Base-by-base conservation (phyloP, 768 basidiomycete genomes). In the Lactifluus echinatus region DNA sequence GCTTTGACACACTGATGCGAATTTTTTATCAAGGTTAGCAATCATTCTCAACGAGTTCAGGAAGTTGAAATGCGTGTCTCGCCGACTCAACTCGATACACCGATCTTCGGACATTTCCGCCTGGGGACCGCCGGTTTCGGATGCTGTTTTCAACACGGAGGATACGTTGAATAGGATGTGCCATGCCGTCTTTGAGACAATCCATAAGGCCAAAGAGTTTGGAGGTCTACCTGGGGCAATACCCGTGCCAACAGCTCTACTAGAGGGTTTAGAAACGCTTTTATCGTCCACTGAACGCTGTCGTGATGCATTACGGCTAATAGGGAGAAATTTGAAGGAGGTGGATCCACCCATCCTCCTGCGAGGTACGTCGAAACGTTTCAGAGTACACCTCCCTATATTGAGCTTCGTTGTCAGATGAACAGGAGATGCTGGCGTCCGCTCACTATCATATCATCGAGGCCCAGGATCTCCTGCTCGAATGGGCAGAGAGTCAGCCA, bases 401-500 rank as follows among this genome's bases (percentile, higher is more conserved):
- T 21, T 58, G 19, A 58, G 2, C 44, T 17, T 43, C 10, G 3
- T 34, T 49, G 24, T 29, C 21, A 63, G 63, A 62, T 21, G 63
- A 63, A 12, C 26, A 48, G 10, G 46, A 40, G 17, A n/a, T 29
- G 4, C 39, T 62, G 39, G n/a, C 24, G 8, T 31, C 10, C n/a
- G 29, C 61, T 26, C 47, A 58, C n/a, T 8, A n/a, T 2, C 60
- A 58, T 21, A 52, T 62, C 24, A 7, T 28, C 5, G 23, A 56
- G 12, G 17, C 39, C 31, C 39, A 50, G 21, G 15, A 55, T 14
- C 34, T 44, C 26, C 48, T 64, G 5, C n/a, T 21, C 2, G 46
- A 46, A 11, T 65, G 66, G 60, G 55, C 44, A 12, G 28, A 39
- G 19, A 24, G 52, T 8, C 58, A 65, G 34, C 67, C 70, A 8